phyloP scores from a whole-genome alignment of 805 yeast species.

The Candida peoriensis region DNA sequence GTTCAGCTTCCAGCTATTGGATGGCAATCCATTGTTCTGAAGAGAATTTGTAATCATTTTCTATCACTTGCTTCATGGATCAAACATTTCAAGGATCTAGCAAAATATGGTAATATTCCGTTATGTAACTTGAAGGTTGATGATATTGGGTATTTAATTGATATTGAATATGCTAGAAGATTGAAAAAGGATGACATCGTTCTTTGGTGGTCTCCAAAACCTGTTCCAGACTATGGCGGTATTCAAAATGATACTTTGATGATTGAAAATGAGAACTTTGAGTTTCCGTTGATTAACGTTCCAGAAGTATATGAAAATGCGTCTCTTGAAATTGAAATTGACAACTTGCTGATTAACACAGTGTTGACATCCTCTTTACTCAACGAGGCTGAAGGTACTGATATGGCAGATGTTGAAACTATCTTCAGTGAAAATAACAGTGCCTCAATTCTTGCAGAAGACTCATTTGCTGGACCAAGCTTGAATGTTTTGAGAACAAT shows the following conservation, averaged over 20 bases:
- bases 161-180: constrained; percentile 79
- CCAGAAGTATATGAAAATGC: constrained; percentile 80
- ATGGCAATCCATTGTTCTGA: constrained; percentile 70
- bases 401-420: constrained; percentile 47
- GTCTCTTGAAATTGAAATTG: constrained; percentile 69
- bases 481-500: constrained; percentile 62
- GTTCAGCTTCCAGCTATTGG: constrained; percentile 65
- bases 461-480: constrained; percentile 76
- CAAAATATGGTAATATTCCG: constrained; percentile 78
- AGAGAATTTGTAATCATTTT: constrained; percentile 63
- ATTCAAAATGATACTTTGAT: constrained; percentile 51
- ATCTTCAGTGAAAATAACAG: constrained; percentile 26
- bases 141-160: constrained; percentile 73
- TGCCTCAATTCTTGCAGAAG: constrained; percentile 55
- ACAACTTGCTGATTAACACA: constrained; percentile 81
- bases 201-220: constrained; percentile 89
- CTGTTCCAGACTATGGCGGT: constrained; percentile 84
- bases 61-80: constrained; percentile 73
- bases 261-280: constrained; percentile 52
- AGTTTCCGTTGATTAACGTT: constrained; percentile 66
- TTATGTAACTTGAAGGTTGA: constrained; percentile 80
- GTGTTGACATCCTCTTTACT: constrained; percentile 77
- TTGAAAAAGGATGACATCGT: constrained; percentile 61
- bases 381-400: constrained; percentile 86
- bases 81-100: constrained; percentile 53